Evolutionary conservation across 2,329 filamentous ascomycete genomes (phyloP).

Genomic region (Dryadomyces sulphureus): DNA sequence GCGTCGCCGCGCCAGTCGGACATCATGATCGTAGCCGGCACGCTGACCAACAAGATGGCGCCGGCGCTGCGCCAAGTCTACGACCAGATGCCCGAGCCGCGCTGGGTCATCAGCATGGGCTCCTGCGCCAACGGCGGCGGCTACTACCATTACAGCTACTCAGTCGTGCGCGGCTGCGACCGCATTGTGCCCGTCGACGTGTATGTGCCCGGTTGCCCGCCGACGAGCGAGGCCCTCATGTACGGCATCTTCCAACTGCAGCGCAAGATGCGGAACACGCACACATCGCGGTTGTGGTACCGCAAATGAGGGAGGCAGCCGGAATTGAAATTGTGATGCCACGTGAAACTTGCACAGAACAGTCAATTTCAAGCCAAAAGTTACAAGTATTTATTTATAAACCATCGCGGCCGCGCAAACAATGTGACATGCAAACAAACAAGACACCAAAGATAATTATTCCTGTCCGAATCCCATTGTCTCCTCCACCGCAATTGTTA

Average conservation of each 20-base stretch:
- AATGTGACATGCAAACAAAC: neutral
- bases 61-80: constrained; percentile 81
- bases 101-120: constrained; percentile 66
- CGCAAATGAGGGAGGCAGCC: constrained; percentile 28
- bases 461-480: constrained; percentile 98
- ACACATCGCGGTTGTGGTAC: constrained; percentile 34
- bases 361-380: too few species aligned
- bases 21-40: constrained; percentile 88
- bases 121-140: constrained; percentile 58
- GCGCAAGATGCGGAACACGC: constrained; percentile 48
- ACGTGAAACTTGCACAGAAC: too few species aligned
- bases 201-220: constrained; percentile 50
- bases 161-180: constrained; percentile 49
- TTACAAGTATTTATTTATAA: neutral
- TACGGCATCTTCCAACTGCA: constrained; percentile 52
- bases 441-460: constrained; percentile 29
- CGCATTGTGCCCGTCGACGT: constrained; percentile 53
- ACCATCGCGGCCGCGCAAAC: neutral
- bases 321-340: too few species aligned
- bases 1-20: constrained; percentile 78
- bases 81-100: constrained; percentile 87
- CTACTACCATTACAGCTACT: constrained; percentile 63
- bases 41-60: constrained; percentile 92
- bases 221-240: constrained; percentile 30
- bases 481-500: constrained; percentile 95